Base-by-base conservation (phyloP, 257 asterid species). In the Nicotiana sylvestris region DNA sequence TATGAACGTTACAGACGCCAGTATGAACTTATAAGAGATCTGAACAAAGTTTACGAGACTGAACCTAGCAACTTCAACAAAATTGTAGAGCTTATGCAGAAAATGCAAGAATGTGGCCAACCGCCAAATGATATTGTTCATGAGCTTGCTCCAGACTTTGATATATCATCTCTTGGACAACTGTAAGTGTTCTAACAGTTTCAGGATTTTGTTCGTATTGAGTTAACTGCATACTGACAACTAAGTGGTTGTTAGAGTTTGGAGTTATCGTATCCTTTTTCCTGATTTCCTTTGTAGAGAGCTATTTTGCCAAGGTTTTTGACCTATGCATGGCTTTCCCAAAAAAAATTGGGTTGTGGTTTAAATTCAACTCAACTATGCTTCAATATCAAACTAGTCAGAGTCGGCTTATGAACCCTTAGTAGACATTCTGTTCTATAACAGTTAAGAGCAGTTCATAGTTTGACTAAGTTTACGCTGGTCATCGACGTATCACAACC, bases 71-170 rank as follows among this genome's bases (percentile, higher is more conserved):
- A 96, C 91, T 94, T 92, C 97, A 93, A 87, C 92, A 96, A 93
- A 93, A 90, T 96, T 64, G 96, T 93, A 55, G 98, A 96, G 90
- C 95, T 96, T 77, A 96, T 96, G 98, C 98, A 96, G 92, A 96
- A 96, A 87, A 96, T 96, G 98, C 98, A 96, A 88, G 98, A 93
- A 76, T 96, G 98, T 86, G 98, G 99, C 57, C 99, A 94, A 88
- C 99, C 98, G 4, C 98, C 98, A 4, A 90, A 89, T 64, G 99
- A 96, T 80, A 94, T 96, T 35, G 97, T 96, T 74, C 92, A 88
- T 83, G 97, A 94, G 91, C 90, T 96, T n/a, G 94, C 95, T 79
- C 98, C 99, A 9, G 99, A 91, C 30, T 91, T 93, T 53, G 97
- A 94, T 87, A 77, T 96, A 46, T 92, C 98, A 37, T 88, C 43